Evolutionary conservation across 176 grass and related monocot species (phyloP), one percentile per base, ranked within the genome.

Genomic region (Carex pumila): DNA sequence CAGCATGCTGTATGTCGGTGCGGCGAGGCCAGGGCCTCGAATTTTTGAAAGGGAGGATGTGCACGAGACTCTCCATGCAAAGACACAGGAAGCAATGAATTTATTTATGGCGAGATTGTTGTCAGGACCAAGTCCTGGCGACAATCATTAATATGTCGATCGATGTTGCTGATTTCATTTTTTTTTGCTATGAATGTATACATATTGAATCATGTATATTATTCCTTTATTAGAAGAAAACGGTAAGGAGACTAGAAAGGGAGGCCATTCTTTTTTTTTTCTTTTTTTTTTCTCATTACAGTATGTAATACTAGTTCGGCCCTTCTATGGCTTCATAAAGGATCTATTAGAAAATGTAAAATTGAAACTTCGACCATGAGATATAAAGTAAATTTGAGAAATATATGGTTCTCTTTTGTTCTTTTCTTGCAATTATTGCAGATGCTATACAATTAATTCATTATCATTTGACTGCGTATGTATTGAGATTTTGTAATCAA

Each of bases 51-150:
- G 77, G 34, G 49, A 19, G 5, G n/a, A 9, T 41, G 21, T 49
- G 3, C 25, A 3, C 41, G 52, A 55, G 19, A 56, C 63, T 59
- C 39, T 84, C 29, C 65, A 77, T 13, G 14, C 17, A 69, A 56
- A 58, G 45, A 69, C 69, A 12, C 52, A 1, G 4, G 34, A 65
- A 12, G 68, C 52, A 36, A 49, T 85, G 68, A 43, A 10, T 14
- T 21, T 70, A 25, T 54, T 71, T 34, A 61, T 85, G 83, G 47
- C 22, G 12, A 73, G 54, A 55, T 58, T 85, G 45, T 75, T 69
- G 31, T 74, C 71, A 0, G 83, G 83, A 75, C 83, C 83, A 12
- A 85, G 83, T 13, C 21, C 64, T 3, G 66, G 83, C 1, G 83
- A 68, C 58, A 74, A 74, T 21, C 71, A 74, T 53, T 74, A 52